Evolutionary conservation across 495 filamentous ascomycete species (phyloP).

Genomic region (Penicillium alfredii): DNA sequence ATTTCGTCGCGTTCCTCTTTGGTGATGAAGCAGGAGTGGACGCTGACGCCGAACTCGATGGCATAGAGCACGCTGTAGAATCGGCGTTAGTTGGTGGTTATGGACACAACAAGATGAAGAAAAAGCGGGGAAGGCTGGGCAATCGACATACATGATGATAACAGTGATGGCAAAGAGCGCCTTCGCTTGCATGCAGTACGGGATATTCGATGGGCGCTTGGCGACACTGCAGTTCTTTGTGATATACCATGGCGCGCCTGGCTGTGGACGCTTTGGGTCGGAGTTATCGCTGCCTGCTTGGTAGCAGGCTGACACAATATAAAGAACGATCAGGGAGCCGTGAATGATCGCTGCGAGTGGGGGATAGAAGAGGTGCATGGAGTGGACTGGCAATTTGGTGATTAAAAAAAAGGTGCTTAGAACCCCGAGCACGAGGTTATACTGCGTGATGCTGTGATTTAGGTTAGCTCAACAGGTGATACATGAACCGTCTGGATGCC

Average conservation of each 20-base stretch:
- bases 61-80: slow-evolving; percentile 49
- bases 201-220: slow-evolving; percentile 43
- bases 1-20: slow-evolving; percentile 31
- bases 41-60: slow-evolving; percentile 47
- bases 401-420: slow-evolving; percentile 53
- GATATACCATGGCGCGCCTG: slow-evolving; percentile 76
- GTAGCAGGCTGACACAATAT: slow-evolving; percentile 57
- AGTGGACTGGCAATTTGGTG: slow-evolving; percentile 54
- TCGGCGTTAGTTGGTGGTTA: slow-evolving; percentile 9
- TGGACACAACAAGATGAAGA: too few relatives aligned
- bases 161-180: slow-evolving; percentile 64
- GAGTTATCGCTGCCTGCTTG: slow-evolving; percentile 78
- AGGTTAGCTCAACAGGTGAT: slow-evolving; percentile 3
- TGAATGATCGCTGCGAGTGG: slow-evolving; percentile 58
- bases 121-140: neutral
- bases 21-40: slow-evolving; percentile 60
- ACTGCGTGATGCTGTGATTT: slow-evolving; percentile 62
- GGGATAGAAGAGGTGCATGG: slow-evolving; percentile 68
- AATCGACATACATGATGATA: slow-evolving; percentile 59
- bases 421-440: slow-evolving; percentile 76
- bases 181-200: slow-evolving; percentile 73
- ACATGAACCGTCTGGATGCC: too few relatives aligned
- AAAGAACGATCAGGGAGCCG: slow-evolving; percentile 54
- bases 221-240: slow-evolving; percentile 69
- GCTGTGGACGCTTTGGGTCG: slow-evolving; percentile 62